Percentiles rank a stretch among this genome's conserved stretches.
These are phyloP conservation scores for Stereum hirsutum DNA, from an alignment of 1,284 basidiomycete species.

Conservation along the genomic window DNA sequence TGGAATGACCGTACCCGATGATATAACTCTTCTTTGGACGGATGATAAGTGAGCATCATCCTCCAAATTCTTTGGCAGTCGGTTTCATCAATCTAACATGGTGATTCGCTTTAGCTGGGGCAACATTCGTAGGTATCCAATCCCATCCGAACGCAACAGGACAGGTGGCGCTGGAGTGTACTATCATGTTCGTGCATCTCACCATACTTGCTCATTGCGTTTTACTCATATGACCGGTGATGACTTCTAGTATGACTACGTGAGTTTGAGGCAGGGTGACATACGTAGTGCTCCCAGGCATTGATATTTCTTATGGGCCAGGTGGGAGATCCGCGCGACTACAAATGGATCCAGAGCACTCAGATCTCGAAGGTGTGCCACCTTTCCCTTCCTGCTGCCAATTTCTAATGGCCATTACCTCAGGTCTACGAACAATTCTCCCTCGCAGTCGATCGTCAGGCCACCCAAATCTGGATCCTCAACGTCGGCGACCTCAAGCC, in stretches of 20 bases:
- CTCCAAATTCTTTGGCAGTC: too few relatives aligned
- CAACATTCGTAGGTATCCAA: conserved; percentile 47
- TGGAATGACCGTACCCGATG: conserved; percentile 43
- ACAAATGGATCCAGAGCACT: conserved; percentile 45
- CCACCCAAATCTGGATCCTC: conserved; percentile 47
- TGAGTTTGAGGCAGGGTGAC: conserved; percentile 14
- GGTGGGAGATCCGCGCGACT: conserved; percentile 47
- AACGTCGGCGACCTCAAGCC: conserved; percentile 70
- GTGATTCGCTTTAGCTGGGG: conserved; percentile 33
- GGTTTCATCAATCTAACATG: too few relatives aligned
- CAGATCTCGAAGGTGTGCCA: conserved; percentile 19
- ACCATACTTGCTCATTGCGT: background rate
- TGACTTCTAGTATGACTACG: conserved; percentile 20
- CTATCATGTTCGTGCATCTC: conserved; percentile 39
- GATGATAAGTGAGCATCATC: conserved; percentile 55
- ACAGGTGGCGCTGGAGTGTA: conserved; percentile 60
- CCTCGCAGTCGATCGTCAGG: conserved; percentile 46
- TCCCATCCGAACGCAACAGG: conserved; percentile 38
- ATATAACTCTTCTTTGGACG: conserved; percentile 47
- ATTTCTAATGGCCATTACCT: background rate
- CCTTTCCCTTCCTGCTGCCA: background rate
- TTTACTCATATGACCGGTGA: background rate
- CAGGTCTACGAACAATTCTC: conserved; percentile 56
- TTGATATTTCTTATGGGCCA: conserved; percentile 11
- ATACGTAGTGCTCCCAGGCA: too few relatives aligned